Evolutionary conservation across 768 basidiomycete genomes (phyloP).

Genomic region (Phlegmacium glaucopus): DNA sequence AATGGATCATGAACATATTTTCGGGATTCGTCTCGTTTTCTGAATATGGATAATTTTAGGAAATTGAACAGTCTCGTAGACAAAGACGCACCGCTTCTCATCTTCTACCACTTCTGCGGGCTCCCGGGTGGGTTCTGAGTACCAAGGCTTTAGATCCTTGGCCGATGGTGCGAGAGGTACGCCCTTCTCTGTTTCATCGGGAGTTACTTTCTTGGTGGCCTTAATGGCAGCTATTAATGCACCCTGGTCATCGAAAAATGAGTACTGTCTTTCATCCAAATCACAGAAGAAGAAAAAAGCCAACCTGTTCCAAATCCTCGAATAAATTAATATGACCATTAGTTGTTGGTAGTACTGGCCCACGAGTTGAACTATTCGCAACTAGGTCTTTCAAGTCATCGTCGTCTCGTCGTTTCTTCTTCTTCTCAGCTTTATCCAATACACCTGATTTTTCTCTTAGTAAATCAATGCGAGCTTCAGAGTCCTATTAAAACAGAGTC

Average conservation of each 20-base stretch:
- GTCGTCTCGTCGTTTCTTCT: slow-evolving; percentile 36
- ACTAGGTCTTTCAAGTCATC: slow-evolving; percentile 31
- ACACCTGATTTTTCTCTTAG: slow-evolving; percentile 61
- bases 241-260: slow-evolving; percentile 40
- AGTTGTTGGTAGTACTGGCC: slow-evolving; percentile 40
- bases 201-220: slow-evolving; percentile 44
- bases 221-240: slow-evolving; percentile 43
- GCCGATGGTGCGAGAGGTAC: slow-evolving; percentile 68
- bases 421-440: slow-evolving; percentile 21
- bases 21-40: slow-evolving; percentile 58
- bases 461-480: slow-evolving; percentile 70
- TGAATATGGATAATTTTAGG: slow-evolving; percentile 21
- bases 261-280: not conserved
- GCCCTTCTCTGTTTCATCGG: slow-evolving; percentile 64
- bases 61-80: not conserved
- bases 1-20: slow-evolving; percentile 71
- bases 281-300: slow-evolving; percentile 6
- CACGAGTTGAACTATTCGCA: slow-evolving; percentile 28
- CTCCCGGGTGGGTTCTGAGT: slow-evolving; percentile 36
- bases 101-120: slow-evolving; percentile 28
- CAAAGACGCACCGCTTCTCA: slow-evolving; percentile 32
- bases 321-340: slow-evolving; percentile 82
- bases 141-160: slow-evolving; percentile 84
- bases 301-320: slow-evolving; percentile 73
- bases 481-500: slow-evolving; percentile 47